These are phyloP conservation scores for Hibiscus tridactylites DNA, from an alignment of 345 rosid genomes.

Conservation along the genomic window DNA sequence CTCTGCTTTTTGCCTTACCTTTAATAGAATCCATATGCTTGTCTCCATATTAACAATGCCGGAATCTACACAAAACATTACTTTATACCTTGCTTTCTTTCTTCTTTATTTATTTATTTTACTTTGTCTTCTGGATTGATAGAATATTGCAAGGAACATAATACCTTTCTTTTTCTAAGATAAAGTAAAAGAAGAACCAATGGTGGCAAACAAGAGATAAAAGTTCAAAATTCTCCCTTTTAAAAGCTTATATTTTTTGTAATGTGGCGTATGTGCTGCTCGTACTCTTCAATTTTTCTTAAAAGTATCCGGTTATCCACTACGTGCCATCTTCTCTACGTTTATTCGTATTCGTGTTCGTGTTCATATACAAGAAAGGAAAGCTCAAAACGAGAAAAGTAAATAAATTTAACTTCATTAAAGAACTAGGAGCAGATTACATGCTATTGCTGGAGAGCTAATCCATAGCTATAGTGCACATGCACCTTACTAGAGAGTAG, in stretches of 20 bases:
- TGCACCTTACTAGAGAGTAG: constrained; percentile 10
- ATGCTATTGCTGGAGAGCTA: constrained; percentile 19
- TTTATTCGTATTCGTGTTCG: not conserved
- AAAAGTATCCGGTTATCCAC: no score
- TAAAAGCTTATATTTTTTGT: not conserved
- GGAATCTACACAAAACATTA: no score
- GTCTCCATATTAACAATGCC: no score
- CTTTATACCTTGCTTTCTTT: no score
- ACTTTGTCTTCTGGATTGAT: not conserved
- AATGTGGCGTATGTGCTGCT: not conserved
- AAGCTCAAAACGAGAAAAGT: not conserved
- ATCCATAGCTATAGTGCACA: constrained; percentile 14
- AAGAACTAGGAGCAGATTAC: constrained; percentile 18
- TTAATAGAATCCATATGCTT: no score
- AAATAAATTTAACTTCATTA: constrained; percentile 21
- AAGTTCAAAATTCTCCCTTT: constrained; percentile 11
- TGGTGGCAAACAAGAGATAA: constrained; percentile 16
- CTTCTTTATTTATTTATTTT: no score
- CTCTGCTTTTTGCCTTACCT: no score
- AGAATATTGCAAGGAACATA: constrained; percentile 27
- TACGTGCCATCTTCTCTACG: no score
- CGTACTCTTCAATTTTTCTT: not conserved
- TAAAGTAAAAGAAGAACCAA: constrained; percentile 18
- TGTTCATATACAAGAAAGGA: no score
- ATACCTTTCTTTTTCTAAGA: constrained; percentile 30